A percentile compares a stretch with the other conserved stretches of the same genome.
Conservation (phyloP, 1,284 basidiomycete species). For the Ceratobasidium sp. region DNA sequence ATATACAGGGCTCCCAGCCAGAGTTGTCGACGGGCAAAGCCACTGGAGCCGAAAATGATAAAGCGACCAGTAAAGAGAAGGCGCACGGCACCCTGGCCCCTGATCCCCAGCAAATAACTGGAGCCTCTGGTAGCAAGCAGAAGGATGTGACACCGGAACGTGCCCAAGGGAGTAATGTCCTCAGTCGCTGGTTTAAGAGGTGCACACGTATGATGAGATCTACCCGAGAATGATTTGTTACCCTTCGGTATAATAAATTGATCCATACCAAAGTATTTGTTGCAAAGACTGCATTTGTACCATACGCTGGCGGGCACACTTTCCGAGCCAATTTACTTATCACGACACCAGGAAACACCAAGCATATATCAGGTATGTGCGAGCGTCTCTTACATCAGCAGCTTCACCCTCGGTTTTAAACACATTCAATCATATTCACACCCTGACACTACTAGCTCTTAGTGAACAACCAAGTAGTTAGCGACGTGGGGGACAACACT, state of each 20-base stretch:
- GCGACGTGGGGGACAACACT: constrained; percentile 31
- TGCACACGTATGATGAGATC: background rate
- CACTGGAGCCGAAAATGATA: too few species aligned
- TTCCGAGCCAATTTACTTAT: too few species aligned
- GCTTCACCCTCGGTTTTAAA: too few species aligned
- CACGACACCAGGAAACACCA: too few species aligned
- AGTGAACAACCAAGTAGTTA: constrained; percentile 40
- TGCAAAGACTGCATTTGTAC: too few species aligned
- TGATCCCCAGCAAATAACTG: background rate
- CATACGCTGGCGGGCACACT: too few species aligned
- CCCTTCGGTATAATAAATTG: background rate
- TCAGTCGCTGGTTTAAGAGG: constrained; percentile 3
- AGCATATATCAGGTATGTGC: too few species aligned
- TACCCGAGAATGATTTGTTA: background rate
- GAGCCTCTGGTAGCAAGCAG: background rate
- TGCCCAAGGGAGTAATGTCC: too few species aligned
- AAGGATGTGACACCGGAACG: background rate
- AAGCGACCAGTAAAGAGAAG: background rate
- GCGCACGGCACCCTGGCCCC: background rate
- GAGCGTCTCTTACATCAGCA: too few species aligned
- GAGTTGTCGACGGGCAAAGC: background rate
- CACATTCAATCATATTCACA: background rate
- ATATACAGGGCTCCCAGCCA: background rate
- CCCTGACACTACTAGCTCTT: background rate
- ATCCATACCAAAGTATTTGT: too few species aligned